A percentile compares a stretch with the other conserved stretches of the same genome.
Conservation (phyloP, 306 rosid genomes). For the Vigna mungo region DNA sequence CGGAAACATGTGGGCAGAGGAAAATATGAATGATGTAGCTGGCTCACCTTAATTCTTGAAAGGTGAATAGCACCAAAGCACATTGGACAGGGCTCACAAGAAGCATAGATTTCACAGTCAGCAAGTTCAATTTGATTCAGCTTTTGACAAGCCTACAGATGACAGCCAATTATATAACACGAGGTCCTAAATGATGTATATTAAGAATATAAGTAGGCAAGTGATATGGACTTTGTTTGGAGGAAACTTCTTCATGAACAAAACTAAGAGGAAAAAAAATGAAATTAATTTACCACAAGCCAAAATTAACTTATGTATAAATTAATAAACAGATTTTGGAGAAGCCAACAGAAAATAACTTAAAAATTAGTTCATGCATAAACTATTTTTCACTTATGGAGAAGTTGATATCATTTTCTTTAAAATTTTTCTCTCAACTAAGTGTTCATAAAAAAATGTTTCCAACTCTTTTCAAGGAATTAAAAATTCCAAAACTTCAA, state of each 20-base stretch:
- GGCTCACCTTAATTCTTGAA: constrained; percentile 79
- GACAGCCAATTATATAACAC: constrained; percentile 11
- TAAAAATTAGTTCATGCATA: too few species aligned
- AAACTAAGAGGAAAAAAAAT: too few species aligned
- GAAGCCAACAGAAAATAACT: too few species aligned
- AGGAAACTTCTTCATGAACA: too few species aligned
- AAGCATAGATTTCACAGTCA: constrained; percentile 89
- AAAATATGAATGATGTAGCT: constrained; percentile 12
- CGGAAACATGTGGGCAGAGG: not conserved
- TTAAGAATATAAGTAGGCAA: constrained; percentile 19
- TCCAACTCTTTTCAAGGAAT: not conserved
- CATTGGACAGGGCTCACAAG: constrained; percentile 98
- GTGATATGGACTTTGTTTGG: not conserved
- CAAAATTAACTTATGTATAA: too few species aligned
- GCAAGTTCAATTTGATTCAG: constrained; percentile 74
- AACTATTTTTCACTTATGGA: too few species aligned
- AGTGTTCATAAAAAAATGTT: too few species aligned
- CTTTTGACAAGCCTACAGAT: constrained; percentile 81
- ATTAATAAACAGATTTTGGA: too few species aligned
- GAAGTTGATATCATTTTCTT: too few species aligned
- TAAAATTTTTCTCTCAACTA: too few species aligned
- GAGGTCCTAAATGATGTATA: constrained; percentile 20
- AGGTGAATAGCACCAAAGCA: constrained; percentile 95
- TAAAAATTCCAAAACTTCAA: not conserved
- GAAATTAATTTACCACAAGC: too few species aligned